Percentiles rank a stretch among this genome's conserved stretches.
Conservation (phyloP, 2,329 filamentous ascomycete species). For the Paecilomyces niveus region DNA sequence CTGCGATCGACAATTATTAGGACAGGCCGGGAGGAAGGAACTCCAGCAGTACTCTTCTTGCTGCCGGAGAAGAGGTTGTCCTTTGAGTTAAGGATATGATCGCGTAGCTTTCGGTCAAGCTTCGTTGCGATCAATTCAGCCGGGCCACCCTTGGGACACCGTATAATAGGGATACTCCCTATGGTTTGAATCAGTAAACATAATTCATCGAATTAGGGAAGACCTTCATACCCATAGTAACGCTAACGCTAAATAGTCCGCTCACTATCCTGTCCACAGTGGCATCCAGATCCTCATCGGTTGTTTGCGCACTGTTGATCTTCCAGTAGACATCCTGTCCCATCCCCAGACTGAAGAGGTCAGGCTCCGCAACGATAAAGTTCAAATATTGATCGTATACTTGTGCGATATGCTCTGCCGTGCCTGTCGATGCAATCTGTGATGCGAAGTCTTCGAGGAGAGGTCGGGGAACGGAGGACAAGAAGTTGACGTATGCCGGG, state of each 20-base stretch:
- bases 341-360: constrained; percentile 90
- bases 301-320: constrained; percentile 87
- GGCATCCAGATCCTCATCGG: constrained; percentile 79
- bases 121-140: constrained; percentile 93
- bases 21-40: constrained; percentile 72
- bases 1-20: constrained; percentile 92
- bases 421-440: constrained; percentile 75
- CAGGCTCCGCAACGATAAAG: constrained; percentile 91
- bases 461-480: constrained; percentile 83
- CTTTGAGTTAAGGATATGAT: constrained; percentile 95
- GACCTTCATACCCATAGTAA: constrained; percentile 74
- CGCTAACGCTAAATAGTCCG: constrained; percentile 93
- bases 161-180: constrained; percentile 90
- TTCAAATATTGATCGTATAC: constrained; percentile 96
- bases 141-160: constrained; percentile 85
- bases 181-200: constrained; percentile 1
- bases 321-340: constrained; percentile 91
- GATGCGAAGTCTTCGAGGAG: constrained; percentile 91
- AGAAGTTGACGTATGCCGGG: constrained; percentile 93
- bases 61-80: constrained; percentile 82
- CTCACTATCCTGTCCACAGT: constrained; percentile 89
- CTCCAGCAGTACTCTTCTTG: constrained; percentile 55
- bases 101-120: constrained; percentile 88
- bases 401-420: constrained; percentile 82
- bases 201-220: constrained; percentile 2